A percentile compares a stretch with the other conserved stretches of the same genome.
These are phyloP conservation scores for Ustilago sp. DNA, from an alignment of 1,284 basidiomycete genomes.

Conservation along the genomic window DNA sequence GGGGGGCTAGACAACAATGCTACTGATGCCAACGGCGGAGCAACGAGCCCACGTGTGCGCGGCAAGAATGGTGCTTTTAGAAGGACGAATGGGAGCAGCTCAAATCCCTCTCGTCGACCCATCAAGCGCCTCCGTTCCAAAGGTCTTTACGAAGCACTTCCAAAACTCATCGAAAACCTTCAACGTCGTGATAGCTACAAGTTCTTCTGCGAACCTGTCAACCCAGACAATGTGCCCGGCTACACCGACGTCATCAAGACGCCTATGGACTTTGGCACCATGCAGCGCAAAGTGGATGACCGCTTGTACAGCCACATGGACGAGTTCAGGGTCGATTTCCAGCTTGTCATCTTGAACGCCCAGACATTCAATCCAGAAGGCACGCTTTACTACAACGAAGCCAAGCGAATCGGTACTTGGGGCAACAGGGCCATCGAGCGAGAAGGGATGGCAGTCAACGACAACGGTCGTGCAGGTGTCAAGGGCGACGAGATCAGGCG, in stretches of 20 bases:
- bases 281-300: conserved; percentile 71
- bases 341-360: conserved; percentile 63
- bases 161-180: conserved; percentile 53
- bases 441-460: conserved; percentile 59
- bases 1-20: conserved; percentile 1
- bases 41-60: conserved; percentile 19
- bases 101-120: conserved; percentile 33
- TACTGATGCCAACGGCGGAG: neutral
- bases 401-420: conserved; percentile 60
- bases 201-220: conserved; percentile 81
- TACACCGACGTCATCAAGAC: conserved; percentile 78
- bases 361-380: conserved; percentile 65
- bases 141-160: conserved; percentile 49
- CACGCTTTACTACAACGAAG: conserved; percentile 64
- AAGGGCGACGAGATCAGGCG: conserved; percentile 40
- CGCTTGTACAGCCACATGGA: conserved; percentile 54
- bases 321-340: conserved; percentile 59
- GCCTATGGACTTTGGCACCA: conserved; percentile 87
- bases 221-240: conserved; percentile 76
- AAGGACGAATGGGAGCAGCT: conserved; percentile 10
- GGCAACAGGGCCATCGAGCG: conserved; percentile 58
- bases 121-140: conserved; percentile 52
- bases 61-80: conserved; percentile 35
- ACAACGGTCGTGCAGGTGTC: conserved; percentile 48
- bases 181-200: conserved; percentile 83